These are phyloP conservation scores for Cladosporium sp. DNA, from an alignment of 2,329 filamentous ascomycete species.

Conservation along the genomic window DNA sequence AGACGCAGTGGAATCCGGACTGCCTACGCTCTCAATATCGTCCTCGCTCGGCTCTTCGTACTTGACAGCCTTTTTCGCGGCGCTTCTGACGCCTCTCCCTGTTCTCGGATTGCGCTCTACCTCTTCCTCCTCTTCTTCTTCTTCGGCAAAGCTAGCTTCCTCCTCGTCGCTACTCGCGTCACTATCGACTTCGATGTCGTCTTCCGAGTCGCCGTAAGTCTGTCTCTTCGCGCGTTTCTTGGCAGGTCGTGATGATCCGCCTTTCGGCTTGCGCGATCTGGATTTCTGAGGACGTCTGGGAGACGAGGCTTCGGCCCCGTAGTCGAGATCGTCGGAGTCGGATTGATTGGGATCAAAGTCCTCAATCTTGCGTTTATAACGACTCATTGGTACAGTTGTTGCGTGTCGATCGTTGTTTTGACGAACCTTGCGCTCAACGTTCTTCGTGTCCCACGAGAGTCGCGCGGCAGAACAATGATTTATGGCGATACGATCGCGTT, in stretches of 20 bases:
- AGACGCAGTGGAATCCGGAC: slow-evolving; percentile 18
- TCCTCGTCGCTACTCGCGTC: slow-evolving; percentile 32
- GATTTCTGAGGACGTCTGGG: slow-evolving; percentile 16
- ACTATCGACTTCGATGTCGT: slow-evolving; percentile 40
- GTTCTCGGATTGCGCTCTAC: slow-evolving; percentile 52
- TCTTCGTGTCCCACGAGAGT: neutral
- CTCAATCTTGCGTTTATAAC: slow-evolving; percentile 35
- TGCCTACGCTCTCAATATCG: slow-evolving; percentile 37
- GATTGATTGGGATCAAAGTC: slow-evolving; percentile 34
- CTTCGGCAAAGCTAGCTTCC: slow-evolving; percentile 38
- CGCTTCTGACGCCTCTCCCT: slow-evolving; percentile 53
- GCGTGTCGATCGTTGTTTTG: neutral
- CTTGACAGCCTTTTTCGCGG: slow-evolving; percentile 50
- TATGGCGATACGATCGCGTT: neutral
- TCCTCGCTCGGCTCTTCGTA: slow-evolving; percentile 54
- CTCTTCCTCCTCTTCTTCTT: slow-evolving; percentile 44
- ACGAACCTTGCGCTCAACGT: neutral
- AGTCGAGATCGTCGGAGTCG: slow-evolving; percentile 37
- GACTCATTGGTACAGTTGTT: neutral
- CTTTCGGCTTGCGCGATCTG: slow-evolving; percentile 23
- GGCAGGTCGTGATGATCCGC: slow-evolving; percentile 19
- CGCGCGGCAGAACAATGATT: neutral
- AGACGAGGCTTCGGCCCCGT: slow-evolving; percentile 23
- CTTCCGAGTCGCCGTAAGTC: slow-evolving; percentile 40
- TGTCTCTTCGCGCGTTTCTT: slow-evolving; percentile 36